Evolutionary conservation across 371 early-diverging fungal species (phyloP), one percentile per base, ranked within the genome.

Genomic region (Dinochytrium kinnereticum): DNA sequence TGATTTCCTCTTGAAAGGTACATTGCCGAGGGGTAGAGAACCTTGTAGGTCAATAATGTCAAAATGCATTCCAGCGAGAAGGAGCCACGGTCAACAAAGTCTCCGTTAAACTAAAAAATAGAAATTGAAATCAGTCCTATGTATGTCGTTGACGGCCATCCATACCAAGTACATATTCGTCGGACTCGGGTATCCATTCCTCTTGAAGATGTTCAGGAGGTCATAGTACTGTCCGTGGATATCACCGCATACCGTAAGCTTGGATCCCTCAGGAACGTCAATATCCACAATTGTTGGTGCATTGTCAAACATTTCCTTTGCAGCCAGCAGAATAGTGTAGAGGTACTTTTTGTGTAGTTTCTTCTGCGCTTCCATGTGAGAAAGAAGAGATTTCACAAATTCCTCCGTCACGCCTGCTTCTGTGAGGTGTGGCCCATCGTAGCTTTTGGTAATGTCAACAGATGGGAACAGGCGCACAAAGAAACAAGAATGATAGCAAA

Each of bases 221-320:
- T 99, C 99, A 79, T 98, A 99, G 83, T 90, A 99, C 89, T 99
- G 99, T 5, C 99, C 99, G 78, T 99, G 99, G 28, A 97, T 96
- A 81, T 99, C 99, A 66, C 99, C 99, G 83, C 99, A 98, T 3
- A 99, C 93, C 0, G 95, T 97, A 38, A 98, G 55, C 70, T 86
- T 90, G 61, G 86, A 84, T 72, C 88, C 90, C 21, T 82, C 81
- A 17, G 96, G 95, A 7, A 98, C 90, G 0, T 79, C 75, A 34
- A 97, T 87, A 75, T 97, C 96, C 30, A 96, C 92, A 69, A 98
- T 84, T 24, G 95, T 89, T 2, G 93, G 90, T 36, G 88, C 82
- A 59, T 88, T 82, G 69, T 89, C 81, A 81, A 98, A 91, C 67
- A 90, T 82, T 69, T 89, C 81, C 70, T 91, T 90, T 28, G 86